A percentile compares a stretch with the other conserved stretches of the same genome.
phyloP scores from a whole-genome alignment of 1,284 basidiomycete species.

The Mrakiaceae sp. region DNA sequence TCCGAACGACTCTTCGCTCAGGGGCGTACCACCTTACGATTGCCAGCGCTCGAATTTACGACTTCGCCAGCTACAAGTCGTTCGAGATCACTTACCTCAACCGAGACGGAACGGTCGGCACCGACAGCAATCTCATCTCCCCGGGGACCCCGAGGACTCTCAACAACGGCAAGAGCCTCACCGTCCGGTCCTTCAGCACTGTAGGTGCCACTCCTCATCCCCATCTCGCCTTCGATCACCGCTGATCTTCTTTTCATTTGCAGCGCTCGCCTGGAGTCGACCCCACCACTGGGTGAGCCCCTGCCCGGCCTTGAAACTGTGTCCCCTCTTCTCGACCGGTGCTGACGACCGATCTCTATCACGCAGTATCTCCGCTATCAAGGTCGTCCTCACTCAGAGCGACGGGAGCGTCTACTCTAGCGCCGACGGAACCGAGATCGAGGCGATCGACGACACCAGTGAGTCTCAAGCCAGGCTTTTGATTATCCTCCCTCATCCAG shows the following conservation, averaged over 20 bases:
- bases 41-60: conserved; percentile 15
- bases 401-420: conserved; percentile 14
- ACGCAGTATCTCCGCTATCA: conserved; percentile 2
- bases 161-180: conserved; percentile 13
- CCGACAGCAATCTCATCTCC: conserved; percentile 1
- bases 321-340: not conserved
- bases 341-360: not conserved
- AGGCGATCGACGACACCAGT: conserved; percentile 14
- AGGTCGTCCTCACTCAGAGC: conserved; percentile 11
- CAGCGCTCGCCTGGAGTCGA: not conserved
- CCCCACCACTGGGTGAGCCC: not conserved
- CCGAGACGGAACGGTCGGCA: conserved; percentile 15
- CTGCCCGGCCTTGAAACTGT: not conserved
- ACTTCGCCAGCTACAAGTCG: conserved; percentile 14
- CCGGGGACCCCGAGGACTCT: conserved; percentile 3
- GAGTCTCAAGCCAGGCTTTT: not conserved
- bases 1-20: conserved; percentile 11
- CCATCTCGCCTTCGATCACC: not conserved
- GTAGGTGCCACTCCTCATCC: not conserved
- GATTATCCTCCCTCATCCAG: not conserved
- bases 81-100: conserved; percentile 14
- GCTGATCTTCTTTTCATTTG: not conserved
- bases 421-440: conserved; percentile 11
- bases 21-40: conserved; percentile 8
- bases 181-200: conserved; percentile 10